Conservation (phyloP, 441 rosid genomes). For the Mallotus japonicus region DNA sequence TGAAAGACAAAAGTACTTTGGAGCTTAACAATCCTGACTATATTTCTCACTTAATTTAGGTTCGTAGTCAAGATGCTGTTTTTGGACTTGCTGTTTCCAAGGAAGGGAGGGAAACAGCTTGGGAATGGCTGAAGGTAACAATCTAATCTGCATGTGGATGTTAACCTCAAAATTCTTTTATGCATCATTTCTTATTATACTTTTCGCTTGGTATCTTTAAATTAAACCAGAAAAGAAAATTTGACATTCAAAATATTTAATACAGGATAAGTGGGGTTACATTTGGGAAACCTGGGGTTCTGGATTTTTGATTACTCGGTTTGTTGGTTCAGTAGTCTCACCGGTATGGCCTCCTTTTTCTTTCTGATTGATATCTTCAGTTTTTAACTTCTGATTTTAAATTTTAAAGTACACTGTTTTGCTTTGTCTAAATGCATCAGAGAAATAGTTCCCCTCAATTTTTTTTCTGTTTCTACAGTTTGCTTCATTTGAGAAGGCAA, state of each 20-base stretch:
- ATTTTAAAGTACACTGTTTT: neutral
- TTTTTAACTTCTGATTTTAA: neutral
- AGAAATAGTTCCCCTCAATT: neutral
- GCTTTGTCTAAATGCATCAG: neutral
- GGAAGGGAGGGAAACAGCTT: conserved; percentile 91
- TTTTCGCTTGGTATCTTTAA: neutral
- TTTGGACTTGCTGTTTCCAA: conserved; percentile 61
- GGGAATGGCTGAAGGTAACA: conserved; percentile 80
- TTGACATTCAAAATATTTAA: neutral
- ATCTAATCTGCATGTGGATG: neutral
- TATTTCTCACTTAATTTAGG: conserved; percentile 40
- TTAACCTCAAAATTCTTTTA: too few relatives aligned
- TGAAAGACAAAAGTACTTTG: conserved; percentile 3
- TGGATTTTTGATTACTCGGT: conserved; percentile 69
- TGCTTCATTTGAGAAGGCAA: conserved; percentile 71
- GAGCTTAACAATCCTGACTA: conserved; percentile 6
- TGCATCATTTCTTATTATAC: neutral
- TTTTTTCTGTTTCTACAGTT: conserved; percentile 42
- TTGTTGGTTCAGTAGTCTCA: conserved; percentile 68
- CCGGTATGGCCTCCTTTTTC: conserved; percentile 49
- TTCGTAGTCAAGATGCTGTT: conserved; percentile 78
- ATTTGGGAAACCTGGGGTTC: conserved; percentile 68
- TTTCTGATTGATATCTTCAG: neutral
- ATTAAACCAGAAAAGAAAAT: neutral
- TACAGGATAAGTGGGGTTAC: conserved; percentile 78